Percentiles rank a stretch among this genome's conserved stretches.
These are phyloP conservation scores for Alternaria novae-zelandiae DNA, from an alignment of 2,329 filamentous ascomycete species.

Conservation along the genomic window DNA sequence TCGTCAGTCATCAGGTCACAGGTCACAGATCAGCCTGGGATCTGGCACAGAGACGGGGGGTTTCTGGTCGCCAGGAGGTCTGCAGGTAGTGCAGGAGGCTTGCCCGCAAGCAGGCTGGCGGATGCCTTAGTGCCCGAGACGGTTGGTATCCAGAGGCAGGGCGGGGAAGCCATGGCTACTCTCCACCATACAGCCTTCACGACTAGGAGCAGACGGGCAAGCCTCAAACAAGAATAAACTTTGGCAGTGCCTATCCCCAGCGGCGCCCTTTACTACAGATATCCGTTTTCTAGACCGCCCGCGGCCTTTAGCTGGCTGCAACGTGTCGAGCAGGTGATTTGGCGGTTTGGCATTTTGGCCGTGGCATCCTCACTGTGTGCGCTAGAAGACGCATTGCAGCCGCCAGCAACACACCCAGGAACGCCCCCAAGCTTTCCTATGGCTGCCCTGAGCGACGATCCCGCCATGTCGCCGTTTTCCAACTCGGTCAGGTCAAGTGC, in stretches of 20 bases:
- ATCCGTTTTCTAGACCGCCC: background rate
- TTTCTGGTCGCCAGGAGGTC: conserved; percentile 31
- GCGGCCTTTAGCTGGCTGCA: background rate
- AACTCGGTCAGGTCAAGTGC: background rate
- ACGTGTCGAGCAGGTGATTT: background rate
- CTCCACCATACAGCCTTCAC: conserved; percentile 6
- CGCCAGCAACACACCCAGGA: conserved; percentile 16
- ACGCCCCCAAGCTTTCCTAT: conserved; percentile 3
- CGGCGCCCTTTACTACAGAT: background rate
- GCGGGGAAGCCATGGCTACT: conserved; percentile 23
- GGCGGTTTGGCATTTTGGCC: background rate
- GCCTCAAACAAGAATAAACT: conserved; percentile 2
- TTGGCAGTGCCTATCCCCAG: background rate
- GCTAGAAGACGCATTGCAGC: conserved; percentile 15
- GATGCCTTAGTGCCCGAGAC: conserved; percentile 26
- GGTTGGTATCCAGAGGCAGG: conserved; percentile 19
- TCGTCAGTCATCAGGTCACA: conserved; percentile 28
- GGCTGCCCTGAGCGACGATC: conserved; percentile 3
- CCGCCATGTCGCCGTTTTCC: conserved; percentile 2
- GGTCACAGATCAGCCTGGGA: conserved; percentile 24
- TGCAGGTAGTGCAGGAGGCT: conserved; percentile 21
- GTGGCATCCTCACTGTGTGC: background rate
- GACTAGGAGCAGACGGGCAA: conserved; percentile 1
- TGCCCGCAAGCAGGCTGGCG: conserved; percentile 14
- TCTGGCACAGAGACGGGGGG: conserved; percentile 22